Evolutionary conservation across 169 alveolate genomes (phyloP).

Genomic region (Plasmodium relictum): DNA sequence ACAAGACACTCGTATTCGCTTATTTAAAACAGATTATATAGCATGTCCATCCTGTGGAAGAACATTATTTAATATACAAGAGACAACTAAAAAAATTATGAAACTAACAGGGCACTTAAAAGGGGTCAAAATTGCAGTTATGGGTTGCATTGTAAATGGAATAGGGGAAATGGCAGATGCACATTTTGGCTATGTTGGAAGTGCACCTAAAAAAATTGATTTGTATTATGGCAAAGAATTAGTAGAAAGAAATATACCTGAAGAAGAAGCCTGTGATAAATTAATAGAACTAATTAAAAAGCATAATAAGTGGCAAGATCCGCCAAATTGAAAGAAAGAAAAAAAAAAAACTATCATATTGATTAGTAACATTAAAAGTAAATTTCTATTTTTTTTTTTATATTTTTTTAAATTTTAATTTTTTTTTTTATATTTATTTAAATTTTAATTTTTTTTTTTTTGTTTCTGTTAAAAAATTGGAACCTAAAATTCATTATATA

Average conservation of each 20-base stretch:
- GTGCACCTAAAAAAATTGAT: conserved; percentile 89
- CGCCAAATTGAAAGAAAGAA: conserved; percentile 2
- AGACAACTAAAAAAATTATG: conserved; percentile 86
- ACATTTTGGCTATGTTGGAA: conserved; percentile 93
- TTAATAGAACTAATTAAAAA: conserved; percentile 86
- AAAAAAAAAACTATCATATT: too few relatives aligned
- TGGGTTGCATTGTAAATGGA: conserved; percentile 95
- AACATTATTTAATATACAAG: conserved; percentile 89
- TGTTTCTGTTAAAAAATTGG: background rate
- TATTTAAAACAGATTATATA: conserved; percentile 90
- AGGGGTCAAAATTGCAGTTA: conserved; percentile 91
- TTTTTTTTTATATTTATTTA: background rate
- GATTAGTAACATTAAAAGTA: background rate
- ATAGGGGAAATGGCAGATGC: conserved; percentile 95
- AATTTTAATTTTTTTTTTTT: background rate
- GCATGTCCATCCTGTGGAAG: conserved; percentile 94
- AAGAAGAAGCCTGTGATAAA: conserved; percentile 87
- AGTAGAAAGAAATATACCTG: conserved; percentile 88
- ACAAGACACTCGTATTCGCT: conserved; percentile 89
- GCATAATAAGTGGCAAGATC: conserved; percentile 60
- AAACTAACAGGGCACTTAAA: conserved; percentile 90
- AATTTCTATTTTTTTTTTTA: background rate
- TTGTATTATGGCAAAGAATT: conserved; percentile 87
- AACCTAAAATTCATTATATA: too few relatives aligned
- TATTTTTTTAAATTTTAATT: background rate